Evolutionary conservation across 2,329 filamentous ascomycete genomes (phyloP).

Genomic region (Alternaria sp.): DNA sequence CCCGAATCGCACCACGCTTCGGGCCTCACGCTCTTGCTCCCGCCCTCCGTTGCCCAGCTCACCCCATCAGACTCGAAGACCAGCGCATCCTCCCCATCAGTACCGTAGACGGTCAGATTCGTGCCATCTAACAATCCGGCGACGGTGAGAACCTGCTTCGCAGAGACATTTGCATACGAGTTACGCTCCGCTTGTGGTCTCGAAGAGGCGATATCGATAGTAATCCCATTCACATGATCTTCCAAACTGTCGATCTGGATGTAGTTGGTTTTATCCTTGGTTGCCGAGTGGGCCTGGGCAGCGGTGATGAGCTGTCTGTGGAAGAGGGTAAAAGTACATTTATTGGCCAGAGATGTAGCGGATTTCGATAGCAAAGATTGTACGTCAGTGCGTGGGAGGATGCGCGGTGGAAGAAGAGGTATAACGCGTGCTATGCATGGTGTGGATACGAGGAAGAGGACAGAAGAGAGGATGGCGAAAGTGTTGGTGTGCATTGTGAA

Average conservation of each 20-base stretch:
- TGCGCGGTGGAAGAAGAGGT: conserved; percentile 12
- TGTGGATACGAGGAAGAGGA: conserved; percentile 9
- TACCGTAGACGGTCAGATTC: conserved; percentile 19
- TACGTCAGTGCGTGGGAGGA: conserved; percentile 4
- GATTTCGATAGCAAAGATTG: not conserved
- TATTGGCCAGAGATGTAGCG: conserved; percentile 6
- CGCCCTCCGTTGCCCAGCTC: conserved; percentile 15
- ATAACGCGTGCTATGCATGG: conserved; percentile 6
- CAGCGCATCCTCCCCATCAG: conserved; percentile 13
- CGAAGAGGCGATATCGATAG: conserved; percentile 23
- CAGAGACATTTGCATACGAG: conserved; percentile 24
- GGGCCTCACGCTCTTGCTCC: not conserved
- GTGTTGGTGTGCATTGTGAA: conserved; percentile 22
- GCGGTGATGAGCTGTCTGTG: conserved; percentile 23
- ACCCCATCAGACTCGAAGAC: conserved; percentile 16
- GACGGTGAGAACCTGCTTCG: conserved; percentile 15
- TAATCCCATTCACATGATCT: conserved; percentile 25
- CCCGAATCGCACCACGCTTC: conserved; percentile 20
- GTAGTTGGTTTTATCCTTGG: conserved; percentile 17
- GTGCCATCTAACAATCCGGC: conserved; percentile 22
- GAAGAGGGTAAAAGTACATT: conserved; percentile 31
- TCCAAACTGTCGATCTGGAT: conserved; percentile 26
- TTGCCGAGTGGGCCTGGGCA: not conserved
- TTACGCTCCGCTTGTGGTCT: conserved; percentile 21
- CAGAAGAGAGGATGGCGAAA: conserved; percentile 12